Base-by-base conservation (phyloP, 23 red algal species). In the Pyropia yezoensis region DNA sequence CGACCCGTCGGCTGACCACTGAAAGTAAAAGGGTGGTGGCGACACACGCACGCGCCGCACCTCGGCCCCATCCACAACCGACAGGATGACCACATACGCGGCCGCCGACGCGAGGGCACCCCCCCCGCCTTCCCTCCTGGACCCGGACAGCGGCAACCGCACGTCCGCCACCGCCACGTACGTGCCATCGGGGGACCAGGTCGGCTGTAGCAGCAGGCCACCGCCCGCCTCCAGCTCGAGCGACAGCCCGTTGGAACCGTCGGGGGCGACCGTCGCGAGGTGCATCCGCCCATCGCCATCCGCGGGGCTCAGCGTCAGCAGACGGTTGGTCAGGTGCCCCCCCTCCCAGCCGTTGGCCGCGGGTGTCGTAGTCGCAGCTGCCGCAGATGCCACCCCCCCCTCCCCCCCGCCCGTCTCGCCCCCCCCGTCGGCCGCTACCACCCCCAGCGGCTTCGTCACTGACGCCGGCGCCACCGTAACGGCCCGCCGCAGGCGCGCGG, bases 21-120 rank as follows among this genome's bases (percentile, higher is more conserved):
- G 70, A 29, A 75, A 85, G 67, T 75, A 85, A 69, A 85, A 85
- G 27, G 80, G 80, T 5, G 80, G 80, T 70, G 74, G 74, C 1
- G 34, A 27, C 29, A 85, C 54, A 6, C 63, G 59, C 27, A 70
- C 61, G 22, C 50, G 34, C 50, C 62, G 34, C 54, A 85, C 80
- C 27, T 75, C 70, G 18, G 68, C 62, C 13, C 80, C 80, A 28
- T 85, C 80, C 62, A 85, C 67, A 3, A 70, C 71, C 52, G 74
- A 75, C 80, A 85, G 69, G 27, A 85, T 62, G 59, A 85, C 62
- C 27, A 85, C 53, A 14, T 61, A 52, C 20, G 50, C 49, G 50
- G 80, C 65, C 61, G 62, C 75, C 26, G 74, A 61, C 0, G 67
- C 69, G 2, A 85, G 62, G 50, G 69, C 69, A n/a, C n/a, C n/a